Conservation (phyloP, 495 filamentous ascomycete genomes). For the Clohesyomyces aquaticus region DNA sequence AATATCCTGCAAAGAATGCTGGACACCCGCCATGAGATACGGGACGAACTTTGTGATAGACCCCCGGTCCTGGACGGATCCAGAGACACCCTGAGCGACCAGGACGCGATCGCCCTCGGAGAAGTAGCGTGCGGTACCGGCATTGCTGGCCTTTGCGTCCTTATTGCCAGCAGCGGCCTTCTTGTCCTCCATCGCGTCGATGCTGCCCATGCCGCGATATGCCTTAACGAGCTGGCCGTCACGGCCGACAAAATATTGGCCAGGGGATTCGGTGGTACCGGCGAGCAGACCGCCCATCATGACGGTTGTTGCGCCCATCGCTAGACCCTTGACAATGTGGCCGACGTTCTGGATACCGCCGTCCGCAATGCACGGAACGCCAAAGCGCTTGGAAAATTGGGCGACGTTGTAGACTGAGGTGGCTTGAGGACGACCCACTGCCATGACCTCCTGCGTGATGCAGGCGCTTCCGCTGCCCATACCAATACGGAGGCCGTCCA, state of each 20-base stretch:
- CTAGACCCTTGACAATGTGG: slow-evolving; percentile 97
- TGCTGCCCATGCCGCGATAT: slow-evolving; percentile 97
- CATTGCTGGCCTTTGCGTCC: slow-evolving; percentile 84
- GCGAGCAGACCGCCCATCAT: slow-evolving; percentile 99
- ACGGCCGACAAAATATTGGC: slow-evolving; percentile 91
- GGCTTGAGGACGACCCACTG: slow-evolving; percentile 93
- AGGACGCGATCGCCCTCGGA: slow-evolving; percentile 92
- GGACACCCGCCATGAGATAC: slow-evolving; percentile 91
- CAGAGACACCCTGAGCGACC: slow-evolving; percentile 94
- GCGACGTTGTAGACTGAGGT: slow-evolving; percentile 87
- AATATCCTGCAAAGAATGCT: slow-evolving; percentile 96
- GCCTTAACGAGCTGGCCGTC: slow-evolving; percentile 98
- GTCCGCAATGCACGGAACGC: slow-evolving; percentile 96
- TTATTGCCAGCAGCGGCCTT: slow-evolving; percentile 72
- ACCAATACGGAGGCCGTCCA: slow-evolving; percentile 95
- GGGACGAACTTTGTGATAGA: slow-evolving; percentile 93
- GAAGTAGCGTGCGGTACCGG: slow-evolving; percentile 97
- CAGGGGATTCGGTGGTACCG: slow-evolving; percentile 95
- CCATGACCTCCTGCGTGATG: slow-evolving; percentile 99
- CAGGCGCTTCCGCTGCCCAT: slow-evolving; percentile 98
- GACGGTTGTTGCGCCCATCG: slow-evolving; percentile 89
- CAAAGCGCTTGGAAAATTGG: slow-evolving; percentile 86
- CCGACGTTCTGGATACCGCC: slow-evolving; percentile 98
- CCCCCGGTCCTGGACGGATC: slow-evolving; percentile 69
- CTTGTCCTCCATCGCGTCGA: slow-evolving; percentile 99